Conservation (phyloP, 108 stramenopile species). For the Pseudonitzschia multistriata region DNA sequence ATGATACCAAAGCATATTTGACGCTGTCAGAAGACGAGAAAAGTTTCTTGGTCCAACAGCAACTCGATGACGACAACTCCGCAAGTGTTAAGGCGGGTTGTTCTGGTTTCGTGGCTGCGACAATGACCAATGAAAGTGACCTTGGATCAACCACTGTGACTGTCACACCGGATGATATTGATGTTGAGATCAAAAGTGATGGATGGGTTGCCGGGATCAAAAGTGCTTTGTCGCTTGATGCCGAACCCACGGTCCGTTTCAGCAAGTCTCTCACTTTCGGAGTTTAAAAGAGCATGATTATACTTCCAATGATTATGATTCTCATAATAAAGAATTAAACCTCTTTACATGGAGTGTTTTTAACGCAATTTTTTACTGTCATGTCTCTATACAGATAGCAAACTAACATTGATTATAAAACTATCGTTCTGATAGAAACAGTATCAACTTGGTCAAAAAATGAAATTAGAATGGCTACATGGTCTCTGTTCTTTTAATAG, state of each 20-base stretch:
- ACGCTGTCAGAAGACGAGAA: neutral
- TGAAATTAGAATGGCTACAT: no score
- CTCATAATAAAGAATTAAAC: no score
- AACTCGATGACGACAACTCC: neutral
- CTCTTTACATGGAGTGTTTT: no score
- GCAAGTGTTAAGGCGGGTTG: neutral
- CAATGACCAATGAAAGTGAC: neutral
- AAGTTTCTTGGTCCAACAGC: neutral
- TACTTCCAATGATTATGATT: neutral
- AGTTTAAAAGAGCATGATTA: neutral
- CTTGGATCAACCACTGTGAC: constrained; percentile 2
- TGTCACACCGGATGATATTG: neutral
- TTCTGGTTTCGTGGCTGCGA: neutral
- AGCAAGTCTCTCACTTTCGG: constrained; percentile 11
- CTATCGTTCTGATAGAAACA: no score
- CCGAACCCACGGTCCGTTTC: constrained; percentile 1
- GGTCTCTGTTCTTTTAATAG: no score
- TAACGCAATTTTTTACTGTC: no score
- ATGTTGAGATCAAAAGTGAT: constrained; percentile 5
- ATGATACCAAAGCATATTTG: constrained; percentile 4
- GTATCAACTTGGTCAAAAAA: no score
- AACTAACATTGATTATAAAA: no score
- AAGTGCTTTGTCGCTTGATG: neutral
- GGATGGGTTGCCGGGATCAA: constrained; percentile 1
- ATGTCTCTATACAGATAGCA: no score